phyloP scores from a whole-genome alignment of 192 early-diverging fungal genomes.

The Paraglomus occultum region DNA sequence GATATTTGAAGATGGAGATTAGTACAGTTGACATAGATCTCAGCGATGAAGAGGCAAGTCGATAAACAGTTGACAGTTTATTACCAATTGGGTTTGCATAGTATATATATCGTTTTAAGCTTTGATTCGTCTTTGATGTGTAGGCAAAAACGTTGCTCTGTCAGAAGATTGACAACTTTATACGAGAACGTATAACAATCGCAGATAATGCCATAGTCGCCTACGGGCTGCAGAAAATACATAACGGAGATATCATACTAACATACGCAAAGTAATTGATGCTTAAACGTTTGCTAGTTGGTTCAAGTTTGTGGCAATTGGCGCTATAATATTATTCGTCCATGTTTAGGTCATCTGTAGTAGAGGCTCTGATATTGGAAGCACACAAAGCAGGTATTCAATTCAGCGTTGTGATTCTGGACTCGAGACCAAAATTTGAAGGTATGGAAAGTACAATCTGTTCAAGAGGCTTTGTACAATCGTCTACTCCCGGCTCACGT shows the following conservation, averaged over 20 bases:
- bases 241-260: constrained; percentile 89
- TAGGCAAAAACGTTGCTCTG: constrained; percentile 70
- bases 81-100: neutral
- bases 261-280: constrained; percentile 66
- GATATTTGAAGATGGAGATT: constrained; percentile 87
- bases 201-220: constrained; percentile 79
- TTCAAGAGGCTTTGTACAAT: neutral
- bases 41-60: constrained; percentile 82
- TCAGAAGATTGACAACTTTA: constrained; percentile 82
- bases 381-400: constrained; percentile 71
- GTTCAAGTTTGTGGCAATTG: neutral
- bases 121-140: neutral
- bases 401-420: constrained; percentile 92
- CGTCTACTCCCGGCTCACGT: neutral
- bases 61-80: neutral
- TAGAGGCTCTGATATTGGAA: constrained; percentile 71
- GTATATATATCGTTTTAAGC: neutral
- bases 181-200: constrained; percentile 83
- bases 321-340: neutral
- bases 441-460: constrained; percentile 45
- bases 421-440: constrained; percentile 86
- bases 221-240: constrained; percentile 83
- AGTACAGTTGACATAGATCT: constrained; percentile 70
- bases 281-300: neutral
- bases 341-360: constrained; percentile 69